A percentile compares a stretch with the other conserved stretches of the same genome.
Evolutionary conservation across 1,139 yeast genomes (phyloP).

Genomic region (Torulaspora pretoriensis): DNA sequence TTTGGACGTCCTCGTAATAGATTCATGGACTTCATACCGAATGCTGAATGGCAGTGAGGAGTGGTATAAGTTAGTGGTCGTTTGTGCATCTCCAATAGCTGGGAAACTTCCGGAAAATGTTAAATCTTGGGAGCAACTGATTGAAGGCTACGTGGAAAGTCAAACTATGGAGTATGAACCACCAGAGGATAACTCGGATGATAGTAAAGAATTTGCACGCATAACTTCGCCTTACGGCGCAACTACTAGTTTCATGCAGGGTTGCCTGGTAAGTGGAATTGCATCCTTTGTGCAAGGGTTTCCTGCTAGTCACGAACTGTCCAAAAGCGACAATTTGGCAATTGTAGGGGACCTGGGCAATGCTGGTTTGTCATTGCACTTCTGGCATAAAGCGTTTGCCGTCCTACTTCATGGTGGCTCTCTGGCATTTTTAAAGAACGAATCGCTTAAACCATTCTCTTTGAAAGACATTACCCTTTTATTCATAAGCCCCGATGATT

Average conservation of each 20-base stretch:
- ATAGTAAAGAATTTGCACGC: conserved; percentile 30
- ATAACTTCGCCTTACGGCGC: conserved; percentile 22
- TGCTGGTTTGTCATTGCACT: conserved; percentile 26
- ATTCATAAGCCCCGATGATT: conserved; percentile 14
- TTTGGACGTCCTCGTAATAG: conserved; percentile 35
- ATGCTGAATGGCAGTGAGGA: conserved; percentile 27
- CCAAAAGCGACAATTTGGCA: conserved; percentile 42
- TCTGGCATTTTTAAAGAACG: conserved; percentile 20
- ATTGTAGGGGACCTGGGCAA: conserved; percentile 34
- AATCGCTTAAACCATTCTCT: background rate
- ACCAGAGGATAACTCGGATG: conserved; percentile 39
- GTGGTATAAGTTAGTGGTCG: conserved; percentile 37
- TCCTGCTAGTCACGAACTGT: conserved; percentile 46
- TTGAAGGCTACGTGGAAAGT: conserved; percentile 19
- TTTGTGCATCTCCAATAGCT: conserved; percentile 27
- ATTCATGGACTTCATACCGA: conserved; percentile 26
- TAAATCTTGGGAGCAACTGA: conserved; percentile 32
- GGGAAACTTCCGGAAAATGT: conserved; percentile 12
- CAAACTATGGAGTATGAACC: conserved; percentile 31
- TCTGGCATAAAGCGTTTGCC: conserved; percentile 36
- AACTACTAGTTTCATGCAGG: conserved; percentile 47
- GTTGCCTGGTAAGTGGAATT: conserved; percentile 58
- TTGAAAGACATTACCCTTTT: conserved; percentile 25
- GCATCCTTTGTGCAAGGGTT: conserved; percentile 60
- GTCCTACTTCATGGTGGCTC: conserved; percentile 39